Conservation (phyloP, 2,329 filamentous ascomycete genomes). For the Alternaria gansuensis region DNA sequence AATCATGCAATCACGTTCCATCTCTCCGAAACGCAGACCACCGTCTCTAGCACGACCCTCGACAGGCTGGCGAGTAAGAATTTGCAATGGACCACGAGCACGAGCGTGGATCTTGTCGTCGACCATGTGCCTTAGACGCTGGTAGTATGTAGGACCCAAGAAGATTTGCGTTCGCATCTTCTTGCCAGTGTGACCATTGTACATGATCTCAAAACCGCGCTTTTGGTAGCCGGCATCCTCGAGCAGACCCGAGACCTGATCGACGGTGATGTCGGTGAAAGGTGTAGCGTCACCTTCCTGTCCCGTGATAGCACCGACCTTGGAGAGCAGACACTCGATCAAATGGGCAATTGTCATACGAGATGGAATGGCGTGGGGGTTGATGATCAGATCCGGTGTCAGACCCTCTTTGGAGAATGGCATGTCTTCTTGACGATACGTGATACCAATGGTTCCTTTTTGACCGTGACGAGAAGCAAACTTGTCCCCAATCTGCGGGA, state of each 20-base stretch:
- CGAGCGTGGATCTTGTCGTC: constrained; percentile 99
- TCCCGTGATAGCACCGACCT: constrained; percentile 91
- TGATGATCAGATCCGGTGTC: constrained; percentile 96
- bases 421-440: constrained; percentile 98
- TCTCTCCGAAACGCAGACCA: constrained; percentile 99
- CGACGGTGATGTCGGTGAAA: constrained; percentile 97
- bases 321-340: constrained; percentile 97
- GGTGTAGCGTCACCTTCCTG: constrained; percentile 97
- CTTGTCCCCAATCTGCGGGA: constrained; percentile 98
- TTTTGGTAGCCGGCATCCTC: constrained; percentile 94
- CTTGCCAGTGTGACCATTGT: constrained; percentile 94
- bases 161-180: constrained; percentile 96
- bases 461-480: constrained; percentile 99
- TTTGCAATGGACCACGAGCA: constrained; percentile 94
- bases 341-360: constrained; percentile 99
- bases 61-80: constrained; percentile 94
- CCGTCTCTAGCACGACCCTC: constrained; percentile 98
- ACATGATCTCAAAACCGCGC: constrained; percentile 97
- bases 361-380: constrained; percentile 98
- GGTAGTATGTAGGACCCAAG: constrained; percentile 97
- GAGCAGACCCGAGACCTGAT: constrained; percentile 86
- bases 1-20: constrained; percentile 99
- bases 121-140: constrained; percentile 98
- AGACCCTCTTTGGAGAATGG: constrained; percentile 93
- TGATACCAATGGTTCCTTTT: constrained; percentile 99